Evolutionary conservation across 257 asterid genomes (phyloP).

Genomic region (Phtheirospermum japonicum): DNA sequence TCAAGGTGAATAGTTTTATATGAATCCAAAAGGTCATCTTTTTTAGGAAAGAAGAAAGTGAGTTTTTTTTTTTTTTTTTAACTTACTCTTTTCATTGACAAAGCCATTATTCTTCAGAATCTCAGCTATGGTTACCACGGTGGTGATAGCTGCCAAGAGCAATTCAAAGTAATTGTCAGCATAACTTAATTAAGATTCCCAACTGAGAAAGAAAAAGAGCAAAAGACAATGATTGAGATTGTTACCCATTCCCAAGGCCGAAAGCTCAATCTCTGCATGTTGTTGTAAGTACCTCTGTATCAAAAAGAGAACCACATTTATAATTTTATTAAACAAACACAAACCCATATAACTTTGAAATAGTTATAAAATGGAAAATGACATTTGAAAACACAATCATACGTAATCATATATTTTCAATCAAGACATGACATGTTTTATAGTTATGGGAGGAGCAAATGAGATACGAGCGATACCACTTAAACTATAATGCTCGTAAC

Average conservation of each 20-base stretch:
- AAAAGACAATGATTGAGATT: neutral
- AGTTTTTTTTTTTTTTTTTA: too few relatives aligned
- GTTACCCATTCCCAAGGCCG: slow-evolving; percentile 98
- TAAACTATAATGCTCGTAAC: too few relatives aligned
- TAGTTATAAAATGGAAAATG: too few relatives aligned
- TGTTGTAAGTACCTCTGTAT: slow-evolving; percentile 90
- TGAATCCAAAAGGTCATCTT: neutral
- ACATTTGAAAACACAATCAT: too few relatives aligned
- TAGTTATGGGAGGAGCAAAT: too few relatives aligned
- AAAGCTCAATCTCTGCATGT: slow-evolving; percentile 91
- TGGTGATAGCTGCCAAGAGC: slow-evolving; percentile 62
- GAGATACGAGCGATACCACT: too few relatives aligned
- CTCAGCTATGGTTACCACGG: slow-evolving; percentile 84
- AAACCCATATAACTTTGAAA: neutral
- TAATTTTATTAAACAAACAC: neutral
- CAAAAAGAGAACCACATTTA: neutral
- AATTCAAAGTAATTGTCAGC: neutral
- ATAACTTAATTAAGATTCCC: too few relatives aligned
- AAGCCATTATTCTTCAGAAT: slow-evolving; percentile 85
- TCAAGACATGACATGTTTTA: too few relatives aligned
- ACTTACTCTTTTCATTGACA: slow-evolving; percentile 69
- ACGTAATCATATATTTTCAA: too few relatives aligned
- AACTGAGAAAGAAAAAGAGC: neutral
- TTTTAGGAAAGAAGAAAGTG: too few relatives aligned
- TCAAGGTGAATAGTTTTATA: neutral